A percentile compares a stretch with the other conserved stretches of the same genome.
phyloP scores from a whole-genome alignment of 148 eudicot genomes.

The Rhododendron vialii region DNA sequence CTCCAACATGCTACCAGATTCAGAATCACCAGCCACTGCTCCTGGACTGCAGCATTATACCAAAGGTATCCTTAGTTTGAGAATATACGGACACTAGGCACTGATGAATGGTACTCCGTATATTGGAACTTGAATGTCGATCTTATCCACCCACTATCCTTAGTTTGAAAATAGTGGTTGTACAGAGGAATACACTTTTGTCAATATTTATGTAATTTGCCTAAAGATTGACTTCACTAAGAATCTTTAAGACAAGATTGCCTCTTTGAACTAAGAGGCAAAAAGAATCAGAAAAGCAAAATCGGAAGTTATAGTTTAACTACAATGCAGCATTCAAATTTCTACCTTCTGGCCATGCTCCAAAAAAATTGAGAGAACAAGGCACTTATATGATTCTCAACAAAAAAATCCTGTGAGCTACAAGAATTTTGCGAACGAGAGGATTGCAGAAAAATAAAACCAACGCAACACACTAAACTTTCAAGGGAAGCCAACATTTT shows the following conservation, averaged over 20 bases:
- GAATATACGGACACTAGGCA: not conserved
- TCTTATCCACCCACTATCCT: not conserved
- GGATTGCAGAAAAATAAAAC: not conserved
- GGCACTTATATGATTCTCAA: not conserved
- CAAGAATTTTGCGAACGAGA: not conserved
- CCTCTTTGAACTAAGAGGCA: not conserved
- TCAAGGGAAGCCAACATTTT: not conserved
- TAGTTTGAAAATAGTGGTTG: too few relatives aligned
- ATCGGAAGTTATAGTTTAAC: not conserved
- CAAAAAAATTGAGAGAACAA: not conserved
- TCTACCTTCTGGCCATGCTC: not conserved
- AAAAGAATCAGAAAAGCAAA: not conserved
- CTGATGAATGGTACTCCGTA: not conserved
- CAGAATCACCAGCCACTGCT: not conserved
- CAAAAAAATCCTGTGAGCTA: not conserved
- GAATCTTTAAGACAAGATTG: not conserved
- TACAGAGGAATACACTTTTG: not conserved
- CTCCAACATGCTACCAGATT: conserved; percentile 9
- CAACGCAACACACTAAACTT: not conserved
- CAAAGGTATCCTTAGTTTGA: not conserved
- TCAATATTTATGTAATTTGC: not conserved
- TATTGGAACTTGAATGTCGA: not conserved
- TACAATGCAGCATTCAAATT: not conserved
- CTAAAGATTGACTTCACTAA: not conserved
- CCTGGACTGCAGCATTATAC: conserved; percentile 1